Evolutionary conservation across 2,329 filamentous ascomycete species (phyloP), one percentile per base, ranked within the genome.

Genomic region (Stylonectria norvegica): DNA sequence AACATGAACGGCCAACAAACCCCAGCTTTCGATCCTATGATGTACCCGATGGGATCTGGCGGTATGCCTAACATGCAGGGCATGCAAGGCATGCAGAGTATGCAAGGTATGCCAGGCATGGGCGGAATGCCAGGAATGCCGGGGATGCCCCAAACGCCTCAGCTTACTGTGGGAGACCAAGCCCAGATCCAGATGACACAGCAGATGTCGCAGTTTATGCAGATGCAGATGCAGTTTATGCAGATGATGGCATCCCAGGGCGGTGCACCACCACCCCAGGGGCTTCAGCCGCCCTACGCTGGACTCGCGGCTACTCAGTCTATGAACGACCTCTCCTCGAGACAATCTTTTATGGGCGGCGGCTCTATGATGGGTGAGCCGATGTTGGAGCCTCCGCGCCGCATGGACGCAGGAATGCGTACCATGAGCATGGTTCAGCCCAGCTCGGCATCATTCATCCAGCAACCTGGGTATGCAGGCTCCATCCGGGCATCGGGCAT

Each of bases 161-260:
- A 65, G 61, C 59, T 83, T 31, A 77, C 76, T 12, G 70, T 81
- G 3, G 78, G 77, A 16, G 84, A 89, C 47, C 84, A 86, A 60
- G 82, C 83, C 19, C 86, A 91, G 54, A 75, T 90, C 29, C 83
- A 90, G 52, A 85, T 93, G 75, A 84, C 79, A 5, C 84, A 89
- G 57, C 85, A 90, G 58, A 90, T 91, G 86, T 77, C 79, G 40
- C 83, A 88, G 56, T 89, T 91, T 67, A 89, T 91, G 85, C 85
- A 89, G 60, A 89, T 93, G 83, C 89, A 95, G 62, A 90, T 94
- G 85, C 86, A 94, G 60, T 89, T 89, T 66, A 91, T 94, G 85
- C 85, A 90, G 56, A 85, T 89, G 79, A 86, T 88, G 76, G 72
- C 73, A 1, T 52, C 59, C 45, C 48, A 50, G 31, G 47, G 49